Evolutionary conservation across 2,329 filamentous ascomycete species (phyloP), one percentile per base, ranked within the genome.

Genomic region (Fusarium duplospermum): DNA sequence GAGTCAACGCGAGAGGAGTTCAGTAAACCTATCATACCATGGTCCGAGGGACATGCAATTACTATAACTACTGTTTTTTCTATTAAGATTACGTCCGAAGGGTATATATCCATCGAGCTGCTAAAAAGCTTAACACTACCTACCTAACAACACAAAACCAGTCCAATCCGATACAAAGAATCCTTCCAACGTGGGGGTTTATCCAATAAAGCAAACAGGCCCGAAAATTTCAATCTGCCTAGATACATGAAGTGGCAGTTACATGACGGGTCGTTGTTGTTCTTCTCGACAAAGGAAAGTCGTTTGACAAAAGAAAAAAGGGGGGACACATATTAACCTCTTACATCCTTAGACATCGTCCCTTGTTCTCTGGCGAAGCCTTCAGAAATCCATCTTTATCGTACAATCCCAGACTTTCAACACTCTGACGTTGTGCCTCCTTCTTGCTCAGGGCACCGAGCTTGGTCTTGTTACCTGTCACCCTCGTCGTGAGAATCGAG

Each of bases 331-430:
- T 14, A 56, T 47, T 27, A 24, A 67, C 45, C 56, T 29, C 24
- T 77, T 72, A 82, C 71, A 81, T 78, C 62, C 80, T 78, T 72
- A 80, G 60, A 35, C 59, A 67, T 40, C 75, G 67, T 50, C 75
- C 75, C 54, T 73, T 71, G n/a, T 81, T 78, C 11, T 81, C 82
- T 3, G 83, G 86, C 29, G 85, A 85, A 33, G 79, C 78, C 68
- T 84, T 80, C 66, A 87, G 73, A 60, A 87, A 87, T 2, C 85
- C 86, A 31, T 87, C 84, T 58, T 81, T 77, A 67, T 87, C 85
- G 69, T 87, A 87, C 58, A 86, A 62, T 2, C 83, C 84, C 33
- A 84, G 66, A 36, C 83, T 87, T 22, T 86, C 84, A 1, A 80
- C 76, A 18, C 84, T 85, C 22, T 69, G 71, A 1, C 79, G 70